These are phyloP conservation scores for Colletotrichum godetiae DNA, from an alignment of 2,329 filamentous ascomycete species.

Conservation along the genomic window DNA sequence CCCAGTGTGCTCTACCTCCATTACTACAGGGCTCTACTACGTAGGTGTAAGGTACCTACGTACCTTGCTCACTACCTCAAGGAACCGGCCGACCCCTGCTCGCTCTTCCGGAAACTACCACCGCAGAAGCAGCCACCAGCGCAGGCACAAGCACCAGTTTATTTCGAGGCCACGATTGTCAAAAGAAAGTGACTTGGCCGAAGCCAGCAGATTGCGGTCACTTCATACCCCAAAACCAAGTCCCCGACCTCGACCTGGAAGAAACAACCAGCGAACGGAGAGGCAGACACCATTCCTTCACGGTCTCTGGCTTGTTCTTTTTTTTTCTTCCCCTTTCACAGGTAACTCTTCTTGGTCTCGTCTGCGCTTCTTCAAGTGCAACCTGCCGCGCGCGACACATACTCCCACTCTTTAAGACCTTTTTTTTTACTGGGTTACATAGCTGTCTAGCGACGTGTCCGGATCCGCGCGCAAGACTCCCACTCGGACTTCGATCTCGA, in stretches of 20 bases:
- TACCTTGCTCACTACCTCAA: neutral
- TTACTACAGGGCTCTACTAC: too few species aligned
- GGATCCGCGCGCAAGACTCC: slow-evolving; percentile 1
- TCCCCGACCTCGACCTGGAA: slow-evolving; percentile 8
- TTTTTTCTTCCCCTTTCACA: neutral
- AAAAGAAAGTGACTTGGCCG: slow-evolving; percentile 30
- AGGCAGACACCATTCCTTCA: neutral
- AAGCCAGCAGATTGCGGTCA: slow-evolving; percentile 11
- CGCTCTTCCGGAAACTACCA: neutral
- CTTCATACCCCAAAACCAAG: neutral
- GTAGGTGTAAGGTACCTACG: slow-evolving; percentile 14
- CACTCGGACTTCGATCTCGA: neutral
- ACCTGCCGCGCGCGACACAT: neutral
- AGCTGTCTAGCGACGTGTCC: slow-evolving; percentile 16
- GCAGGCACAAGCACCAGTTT: slow-evolving; percentile 18
- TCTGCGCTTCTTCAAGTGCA: neutral
- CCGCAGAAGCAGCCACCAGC: neutral
- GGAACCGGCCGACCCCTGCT: neutral
- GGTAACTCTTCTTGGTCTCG: neutral
- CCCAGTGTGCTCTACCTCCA: slow-evolving; percentile 15
- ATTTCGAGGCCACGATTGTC: slow-evolving; percentile 52
- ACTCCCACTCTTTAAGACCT: neutral
- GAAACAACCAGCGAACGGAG: neutral
- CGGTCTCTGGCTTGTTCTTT: neutral
- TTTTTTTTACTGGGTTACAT: neutral